phyloP scores from a whole-genome alignment of 2,329 filamentous ascomycete genomes.

The Verticillium nonalfalfae region DNA sequence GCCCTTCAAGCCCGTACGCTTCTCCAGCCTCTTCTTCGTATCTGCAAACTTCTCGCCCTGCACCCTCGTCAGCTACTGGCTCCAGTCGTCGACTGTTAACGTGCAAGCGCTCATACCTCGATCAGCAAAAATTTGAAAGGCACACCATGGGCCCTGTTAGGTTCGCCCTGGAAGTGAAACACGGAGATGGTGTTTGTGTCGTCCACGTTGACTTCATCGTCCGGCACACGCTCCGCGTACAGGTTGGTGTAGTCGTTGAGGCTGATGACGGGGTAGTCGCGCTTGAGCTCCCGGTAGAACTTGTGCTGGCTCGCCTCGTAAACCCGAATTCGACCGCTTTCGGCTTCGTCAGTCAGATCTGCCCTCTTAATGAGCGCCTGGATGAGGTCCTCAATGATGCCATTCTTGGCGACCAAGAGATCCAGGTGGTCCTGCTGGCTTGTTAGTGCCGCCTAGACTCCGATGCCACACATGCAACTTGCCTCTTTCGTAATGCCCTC shows the following conservation, averaged over 20 bases:
- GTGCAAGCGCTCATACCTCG: conserved; percentile 49
- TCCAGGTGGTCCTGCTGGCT: conserved; percentile 62
- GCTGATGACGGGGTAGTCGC: conserved; percentile 67
- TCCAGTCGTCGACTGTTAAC: not conserved
- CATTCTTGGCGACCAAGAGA: conserved; percentile 81
- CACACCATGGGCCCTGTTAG: conserved; percentile 75
- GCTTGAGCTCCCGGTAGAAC: conserved; percentile 70
- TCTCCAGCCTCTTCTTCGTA: conserved; percentile 90
- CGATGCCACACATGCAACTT: no score
- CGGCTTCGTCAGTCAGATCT: conserved; percentile 66
- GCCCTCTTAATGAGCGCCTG: conserved; percentile 73
- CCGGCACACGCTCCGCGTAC: conserved; percentile 74
- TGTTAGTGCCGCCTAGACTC: not conserved
- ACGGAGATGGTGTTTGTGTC: conserved; percentile 63
- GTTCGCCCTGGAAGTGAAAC: conserved; percentile 91
- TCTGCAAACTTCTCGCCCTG: conserved; percentile 82
- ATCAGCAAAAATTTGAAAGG: conserved; percentile 88
- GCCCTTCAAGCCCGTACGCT: conserved; percentile 89
- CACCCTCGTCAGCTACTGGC: not conserved
- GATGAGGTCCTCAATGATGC: conserved; percentile 72
- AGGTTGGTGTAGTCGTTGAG: conserved; percentile 82
- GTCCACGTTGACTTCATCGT: conserved; percentile 58
- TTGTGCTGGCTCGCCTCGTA: conserved; percentile 81
- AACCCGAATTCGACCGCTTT: conserved; percentile 65
- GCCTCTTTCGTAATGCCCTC: conserved; percentile 92